Conservation (phyloP, 2,329 filamentous ascomycete species). For the Magnaporthales sp. region DNA sequence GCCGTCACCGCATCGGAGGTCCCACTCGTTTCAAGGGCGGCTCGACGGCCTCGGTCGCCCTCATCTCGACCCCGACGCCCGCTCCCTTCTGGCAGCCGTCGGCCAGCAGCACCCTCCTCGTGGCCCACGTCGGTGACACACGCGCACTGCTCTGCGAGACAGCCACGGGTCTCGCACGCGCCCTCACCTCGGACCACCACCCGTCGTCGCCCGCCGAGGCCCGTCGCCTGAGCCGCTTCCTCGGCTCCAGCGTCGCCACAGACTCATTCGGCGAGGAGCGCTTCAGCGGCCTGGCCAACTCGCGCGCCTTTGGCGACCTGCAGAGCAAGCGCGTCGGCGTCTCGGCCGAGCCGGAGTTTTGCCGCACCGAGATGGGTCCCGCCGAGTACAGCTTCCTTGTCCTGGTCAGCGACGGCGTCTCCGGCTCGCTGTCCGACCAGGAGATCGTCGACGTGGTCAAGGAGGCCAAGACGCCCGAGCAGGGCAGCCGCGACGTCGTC, state of each 20-base stretch:
- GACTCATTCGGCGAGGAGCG: slow-evolving; percentile 97
- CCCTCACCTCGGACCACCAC: slow-evolving; percentile 86
- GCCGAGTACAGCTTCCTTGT: slow-evolving; percentile 87
- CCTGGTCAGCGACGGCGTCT: slow-evolving; percentile 82
- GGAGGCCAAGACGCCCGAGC: slow-evolving; percentile 83
- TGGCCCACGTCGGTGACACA: slow-evolving; percentile 90
- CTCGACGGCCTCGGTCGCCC: slow-evolving; percentile 79
- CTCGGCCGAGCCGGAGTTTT: slow-evolving; percentile 85
- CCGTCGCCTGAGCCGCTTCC: slow-evolving; percentile 74
- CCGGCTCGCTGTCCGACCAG: slow-evolving; percentile 77
- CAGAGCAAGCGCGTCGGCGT: slow-evolving; percentile 86
- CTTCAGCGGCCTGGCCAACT: slow-evolving; percentile 88
- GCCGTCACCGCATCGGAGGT: slow-evolving; percentile 60
- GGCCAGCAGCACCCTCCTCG: slow-evolving; percentile 72
- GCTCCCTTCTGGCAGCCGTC: slow-evolving; percentile 93
- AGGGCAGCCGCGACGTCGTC: slow-evolving; percentile 71
- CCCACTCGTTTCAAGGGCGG: slow-evolving; percentile 79
- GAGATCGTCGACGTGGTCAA: slow-evolving; percentile 96
- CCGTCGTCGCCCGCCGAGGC: slow-evolving; percentile 81
- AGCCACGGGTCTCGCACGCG: slow-evolving; percentile 66
- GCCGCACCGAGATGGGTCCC: slow-evolving; percentile 66
- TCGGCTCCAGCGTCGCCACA: slow-evolving; percentile 73
- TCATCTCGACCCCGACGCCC: slow-evolving; percentile 87
- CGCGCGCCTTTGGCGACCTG: slow-evolving; percentile 89
- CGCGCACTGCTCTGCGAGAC: slow-evolving; percentile 86